A percentile compares a stretch with the other conserved stretches of the same genome.
phyloP scores from a whole-genome alignment of 73 alveolate genomes.

The Stentor roeselii region DNA sequence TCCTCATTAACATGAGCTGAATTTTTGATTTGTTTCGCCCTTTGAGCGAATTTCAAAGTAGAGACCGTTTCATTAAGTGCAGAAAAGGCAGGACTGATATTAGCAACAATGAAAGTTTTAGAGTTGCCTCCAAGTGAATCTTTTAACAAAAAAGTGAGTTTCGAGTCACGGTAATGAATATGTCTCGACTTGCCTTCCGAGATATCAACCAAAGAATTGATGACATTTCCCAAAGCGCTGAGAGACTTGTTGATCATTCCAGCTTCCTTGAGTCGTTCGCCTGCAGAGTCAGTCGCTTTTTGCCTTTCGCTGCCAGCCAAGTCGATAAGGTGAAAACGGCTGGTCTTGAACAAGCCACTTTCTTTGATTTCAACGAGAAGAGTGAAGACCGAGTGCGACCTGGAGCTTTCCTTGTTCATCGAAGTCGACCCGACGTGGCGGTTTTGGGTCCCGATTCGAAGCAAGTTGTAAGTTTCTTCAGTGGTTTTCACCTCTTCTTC shows the following conservation, averaged over 20 bases:
- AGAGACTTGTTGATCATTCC: slow-evolving; percentile 70
- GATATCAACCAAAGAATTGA: slow-evolving; percentile 63
- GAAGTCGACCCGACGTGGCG: slow-evolving; percentile 86
- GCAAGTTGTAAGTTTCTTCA: slow-evolving; percentile 56
- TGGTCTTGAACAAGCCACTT: slow-evolving; percentile 7
- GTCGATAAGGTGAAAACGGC: slow-evolving; percentile 74
- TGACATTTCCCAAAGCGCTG: slow-evolving; percentile 54
- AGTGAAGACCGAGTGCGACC: slow-evolving; percentile 84
- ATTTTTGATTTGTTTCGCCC: slow-evolving; percentile 72
- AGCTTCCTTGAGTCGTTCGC: slow-evolving; percentile 89
- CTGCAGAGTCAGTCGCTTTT: slow-evolving; percentile 72
- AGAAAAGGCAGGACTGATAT: slow-evolving; percentile 59
- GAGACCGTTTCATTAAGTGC: slow-evolving; percentile 64
- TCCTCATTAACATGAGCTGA: slow-evolving; percentile 67
- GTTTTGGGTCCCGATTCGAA: slow-evolving; percentile 70
- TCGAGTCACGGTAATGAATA: slow-evolving; percentile 72
- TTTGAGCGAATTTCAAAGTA: slow-evolving; percentile 71
- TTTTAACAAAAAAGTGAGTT: slow-evolving; percentile 64
- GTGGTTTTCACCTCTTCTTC: slow-evolving; percentile 61
- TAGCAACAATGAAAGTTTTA: slow-evolving; percentile 68
- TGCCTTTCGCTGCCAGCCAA: slow-evolving; percentile 88
- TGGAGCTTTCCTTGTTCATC: slow-evolving; percentile 81
- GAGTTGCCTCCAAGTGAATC: slow-evolving; percentile 83
- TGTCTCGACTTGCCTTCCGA: slow-evolving; percentile 49
- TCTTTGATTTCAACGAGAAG: slow-evolving; percentile 43